Evolutionary conservation across 164 flowering plant species (phyloP).

Genomic region (Berberis vulgaris): DNA sequence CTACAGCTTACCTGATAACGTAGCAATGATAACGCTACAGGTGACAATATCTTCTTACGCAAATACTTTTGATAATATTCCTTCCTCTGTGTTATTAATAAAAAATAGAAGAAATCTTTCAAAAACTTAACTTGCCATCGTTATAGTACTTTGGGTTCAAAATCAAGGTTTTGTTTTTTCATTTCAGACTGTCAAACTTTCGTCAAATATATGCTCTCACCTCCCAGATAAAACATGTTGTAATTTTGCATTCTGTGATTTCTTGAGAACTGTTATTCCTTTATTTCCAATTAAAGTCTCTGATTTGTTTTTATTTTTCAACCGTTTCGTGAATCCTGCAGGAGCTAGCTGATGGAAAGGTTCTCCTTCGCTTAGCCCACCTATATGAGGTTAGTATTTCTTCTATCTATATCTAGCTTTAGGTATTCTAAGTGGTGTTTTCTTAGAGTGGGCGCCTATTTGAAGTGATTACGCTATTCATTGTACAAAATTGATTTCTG

Average conservation of each 20-base stretch:
- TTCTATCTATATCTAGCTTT: too few relatives aligned
- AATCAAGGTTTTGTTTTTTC: neutral
- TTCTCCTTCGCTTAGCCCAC: conserved; percentile 90
- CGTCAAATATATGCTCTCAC: neutral
- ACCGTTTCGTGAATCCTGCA: conserved; percentile 17
- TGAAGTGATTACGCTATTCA: too few relatives aligned
- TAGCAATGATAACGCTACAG: conserved; percentile 80
- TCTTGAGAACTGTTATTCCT: too few relatives aligned
- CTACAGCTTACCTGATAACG: conserved; percentile 69
- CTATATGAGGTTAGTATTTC: conserved; percentile 60
- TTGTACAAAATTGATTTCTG: too few relatives aligned
- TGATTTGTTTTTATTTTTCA: neutral
- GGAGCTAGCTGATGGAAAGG: conserved; percentile 77
- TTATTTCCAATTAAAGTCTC: neutral
- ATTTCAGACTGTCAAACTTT: neutral
- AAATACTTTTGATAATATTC: neutral
- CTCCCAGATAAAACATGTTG: too few relatives aligned
- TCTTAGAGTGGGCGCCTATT: too few relatives aligned
- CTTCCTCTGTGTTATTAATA: neutral
- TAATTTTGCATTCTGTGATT: too few relatives aligned
- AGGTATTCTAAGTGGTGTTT: too few relatives aligned
- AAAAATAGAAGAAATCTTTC: too few relatives aligned
- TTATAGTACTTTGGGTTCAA: too few relatives aligned
- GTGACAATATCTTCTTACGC: conserved; percentile 17
- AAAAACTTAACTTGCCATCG: too few relatives aligned